A percentile compares a stretch with the other conserved stretches of the same genome.
Evolutionary conservation across 106 monocot genomes (phyloP).

Genomic region (Phalaenopsis equestris): DNA sequence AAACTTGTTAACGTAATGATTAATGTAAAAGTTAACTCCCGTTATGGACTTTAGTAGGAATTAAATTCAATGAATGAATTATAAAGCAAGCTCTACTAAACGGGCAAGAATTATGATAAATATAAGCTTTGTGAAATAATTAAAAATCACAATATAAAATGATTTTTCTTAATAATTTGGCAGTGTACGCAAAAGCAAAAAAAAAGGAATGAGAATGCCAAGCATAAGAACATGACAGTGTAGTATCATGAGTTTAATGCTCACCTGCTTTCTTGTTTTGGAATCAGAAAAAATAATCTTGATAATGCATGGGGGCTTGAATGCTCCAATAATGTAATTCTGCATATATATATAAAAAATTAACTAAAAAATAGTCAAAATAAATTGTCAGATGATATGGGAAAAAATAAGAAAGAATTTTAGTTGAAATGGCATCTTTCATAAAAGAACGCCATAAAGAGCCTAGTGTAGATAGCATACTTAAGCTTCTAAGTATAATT

Average conservation of each 20-base stretch:
- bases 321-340: constrained; percentile 67
- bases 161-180: not conserved
- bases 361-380: not conserved
- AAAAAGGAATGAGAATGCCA: not conserved
- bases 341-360: constrained; percentile 9
- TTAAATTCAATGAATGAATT: not conserved
- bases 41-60: not conserved
- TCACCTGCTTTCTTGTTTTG: constrained; percentile 54
- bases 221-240: not conserved
- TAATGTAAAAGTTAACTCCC: not conserved
- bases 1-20: not conserved
- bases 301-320: constrained; percentile 56
- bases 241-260: not conserved
- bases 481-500: not conserved
- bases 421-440: not conserved
- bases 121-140: not conserved
- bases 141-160: not conserved
- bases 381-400: not conserved
- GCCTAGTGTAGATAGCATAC: not conserved
- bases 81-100: not conserved
- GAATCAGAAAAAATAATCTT: constrained; percentile 47
- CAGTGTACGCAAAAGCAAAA: not conserved
- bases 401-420: not conserved
- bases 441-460: not conserved
- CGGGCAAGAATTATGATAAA: not conserved